phyloP scores from a whole-genome alignment of 805 yeast species.

The Zygotorulaspora sp. region DNA sequence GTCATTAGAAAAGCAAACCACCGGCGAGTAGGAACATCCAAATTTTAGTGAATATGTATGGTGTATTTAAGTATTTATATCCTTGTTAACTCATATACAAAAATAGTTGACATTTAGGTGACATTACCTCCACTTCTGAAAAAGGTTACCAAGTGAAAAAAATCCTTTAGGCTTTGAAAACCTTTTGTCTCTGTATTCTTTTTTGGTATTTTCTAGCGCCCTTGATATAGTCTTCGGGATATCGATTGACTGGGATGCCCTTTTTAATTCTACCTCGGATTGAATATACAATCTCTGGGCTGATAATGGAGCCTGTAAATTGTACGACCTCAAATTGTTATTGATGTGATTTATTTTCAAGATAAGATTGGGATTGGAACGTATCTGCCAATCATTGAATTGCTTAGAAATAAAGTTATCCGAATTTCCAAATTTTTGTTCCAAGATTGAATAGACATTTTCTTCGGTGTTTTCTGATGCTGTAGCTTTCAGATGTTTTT shows the following conservation, averaged over 20 bases:
- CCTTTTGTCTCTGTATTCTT: background rate
- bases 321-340: slow-evolving; percentile 51
- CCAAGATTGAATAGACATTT: slow-evolving; percentile 12
- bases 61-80: background rate
- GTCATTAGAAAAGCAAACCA: background rate
- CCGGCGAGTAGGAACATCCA: background rate
- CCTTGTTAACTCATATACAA: background rate
- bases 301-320: slow-evolving; percentile 57
- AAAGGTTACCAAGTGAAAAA: slow-evolving; percentile 1
- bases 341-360: slow-evolving; percentile 41
- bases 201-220: slow-evolving; percentile 4
- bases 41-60: slow-evolving; percentile 1
- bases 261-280: slow-evolving; percentile 41
- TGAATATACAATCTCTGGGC: slow-evolving; percentile 53
- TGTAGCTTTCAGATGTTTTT: slow-evolving; percentile 1
- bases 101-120: background rate
- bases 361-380: slow-evolving; percentile 33
- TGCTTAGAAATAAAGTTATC: slow-evolving; percentile 19
- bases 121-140: background rate
- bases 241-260: slow-evolving; percentile 37
- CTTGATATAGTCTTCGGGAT: slow-evolving; percentile 12
- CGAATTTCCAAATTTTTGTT: slow-evolving; percentile 14
- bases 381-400: slow-evolving; percentile 38
- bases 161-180: background rate
- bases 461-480: slow-evolving; percentile 7